A percentile compares a stretch with the other conserved stretches of the same genome.
These are phyloP conservation scores for Colletotrichum orbiculare DNA, from an alignment of 2,329 filamentous ascomycete species.

Conservation along the genomic window DNA sequence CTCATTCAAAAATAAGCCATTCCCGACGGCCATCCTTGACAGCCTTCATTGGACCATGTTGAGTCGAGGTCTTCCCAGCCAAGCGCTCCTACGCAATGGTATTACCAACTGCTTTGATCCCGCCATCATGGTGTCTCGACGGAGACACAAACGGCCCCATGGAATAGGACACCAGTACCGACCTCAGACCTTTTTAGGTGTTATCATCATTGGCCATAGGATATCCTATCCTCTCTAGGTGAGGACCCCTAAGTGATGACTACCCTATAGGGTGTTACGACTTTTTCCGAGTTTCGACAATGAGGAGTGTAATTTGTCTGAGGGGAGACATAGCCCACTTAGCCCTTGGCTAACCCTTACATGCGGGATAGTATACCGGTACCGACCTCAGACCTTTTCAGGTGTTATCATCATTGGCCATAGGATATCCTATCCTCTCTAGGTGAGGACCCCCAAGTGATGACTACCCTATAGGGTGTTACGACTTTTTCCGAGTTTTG, in stretches of 20 bases:
- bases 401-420: conserved; percentile 5
- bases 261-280: neutral
- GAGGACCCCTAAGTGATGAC: conserved; percentile 9
- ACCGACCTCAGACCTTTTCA: too few species aligned
- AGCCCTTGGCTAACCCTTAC: conserved; percentile 4
- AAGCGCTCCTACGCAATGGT: too few species aligned
- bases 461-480: neutral
- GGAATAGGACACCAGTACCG: neutral
- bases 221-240: neutral
- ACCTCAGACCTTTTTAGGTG: conserved; percentile 9
- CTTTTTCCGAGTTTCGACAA: conserved; percentile 4
- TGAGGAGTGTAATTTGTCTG: conserved; percentile 1
- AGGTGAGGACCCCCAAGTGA: conserved; percentile 10
- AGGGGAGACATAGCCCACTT: conserved; percentile 8
- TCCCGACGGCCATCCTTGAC: neutral
- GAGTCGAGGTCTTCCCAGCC: too few species aligned
- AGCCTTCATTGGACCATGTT: neutral
- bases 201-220: conserved; percentile 5
- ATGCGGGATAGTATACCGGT: neutral
- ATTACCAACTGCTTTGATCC: too few species aligned
- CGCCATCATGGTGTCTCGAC: too few species aligned
- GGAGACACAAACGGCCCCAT: too few species aligned
- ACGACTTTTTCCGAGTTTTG: conserved; percentile 9
- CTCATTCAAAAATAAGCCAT: neutral
- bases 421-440: neutral